A percentile compares a stretch with the other conserved stretches of the same genome.
Evolutionary conservation across 345 rosid species (phyloP).

Genomic region (Bretschneidera sinensis): DNA sequence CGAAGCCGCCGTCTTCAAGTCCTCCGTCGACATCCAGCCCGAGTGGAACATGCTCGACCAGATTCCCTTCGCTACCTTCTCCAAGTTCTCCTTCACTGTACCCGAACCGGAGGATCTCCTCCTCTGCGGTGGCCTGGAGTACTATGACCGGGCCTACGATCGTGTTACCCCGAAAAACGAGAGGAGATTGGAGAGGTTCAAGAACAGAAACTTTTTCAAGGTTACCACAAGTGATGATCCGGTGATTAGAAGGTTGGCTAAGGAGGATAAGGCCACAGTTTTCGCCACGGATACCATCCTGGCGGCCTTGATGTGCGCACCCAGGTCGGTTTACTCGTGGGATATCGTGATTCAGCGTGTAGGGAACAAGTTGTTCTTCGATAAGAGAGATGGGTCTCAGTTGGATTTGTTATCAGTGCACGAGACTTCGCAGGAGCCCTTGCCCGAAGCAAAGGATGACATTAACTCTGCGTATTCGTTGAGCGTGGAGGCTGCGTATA

Average conservation of each 20-base stretch:
- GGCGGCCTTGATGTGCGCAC: conserved; percentile 83
- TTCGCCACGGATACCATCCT: conserved; percentile 84
- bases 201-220: conserved; percentile 83
- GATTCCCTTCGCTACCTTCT: conserved; percentile 86
- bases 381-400: conserved; percentile 87
- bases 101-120: conserved; percentile 85
- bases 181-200: conserved; percentile 80
- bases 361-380: conserved; percentile 87
- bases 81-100: conserved; percentile 70
- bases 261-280: conserved; percentile 90
- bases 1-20: conserved; percentile 78
- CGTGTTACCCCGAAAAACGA: conserved; percentile 80
- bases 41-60: conserved; percentile 99
- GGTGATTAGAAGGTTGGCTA: conserved; percentile 74
- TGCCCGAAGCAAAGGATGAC: conserved; percentile 85
- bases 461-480: conserved; percentile 74
- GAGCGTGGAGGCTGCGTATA: conserved; percentile 84
- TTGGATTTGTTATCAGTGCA: conserved; percentile 87
- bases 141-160: conserved; percentile 62
- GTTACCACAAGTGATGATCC: conserved; percentile 95
- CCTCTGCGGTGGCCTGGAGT: conserved; percentile 74
- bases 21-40: conserved; percentile 91
- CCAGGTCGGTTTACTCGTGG: conserved; percentile 95
- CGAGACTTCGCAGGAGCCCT: conserved; percentile 88
- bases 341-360: conserved; percentile 88